Conservation (phyloP, 202 grass and related monocot genomes). For the Zizania palustris region DNA sequence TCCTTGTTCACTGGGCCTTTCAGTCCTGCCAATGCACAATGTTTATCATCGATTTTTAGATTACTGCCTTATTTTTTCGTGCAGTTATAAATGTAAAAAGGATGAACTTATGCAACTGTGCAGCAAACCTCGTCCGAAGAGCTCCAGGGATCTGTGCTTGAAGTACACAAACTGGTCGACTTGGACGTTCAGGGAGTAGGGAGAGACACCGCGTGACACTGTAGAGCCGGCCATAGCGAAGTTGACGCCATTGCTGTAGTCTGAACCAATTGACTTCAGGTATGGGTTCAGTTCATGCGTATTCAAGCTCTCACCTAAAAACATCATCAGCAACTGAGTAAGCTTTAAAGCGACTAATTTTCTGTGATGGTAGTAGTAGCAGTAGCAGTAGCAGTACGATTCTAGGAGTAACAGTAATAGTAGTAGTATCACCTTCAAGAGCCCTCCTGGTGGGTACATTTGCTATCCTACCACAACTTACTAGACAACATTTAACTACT, state of each 20-base stretch:
- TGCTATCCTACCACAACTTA: neutral
- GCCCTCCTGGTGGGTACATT: neutral
- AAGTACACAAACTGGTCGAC: slow-evolving; percentile 75
- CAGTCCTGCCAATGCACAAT: slow-evolving; percentile 15
- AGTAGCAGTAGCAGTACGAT: neutral
- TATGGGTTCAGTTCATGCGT: slow-evolving; percentile 62
- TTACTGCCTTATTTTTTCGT: slow-evolving; percentile 7
- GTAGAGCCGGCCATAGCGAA: slow-evolving; percentile 69
- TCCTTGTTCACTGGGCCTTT: slow-evolving; percentile 50
- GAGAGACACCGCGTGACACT: slow-evolving; percentile 36
- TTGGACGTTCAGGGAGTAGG: slow-evolving; percentile 66
- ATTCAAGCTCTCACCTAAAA: slow-evolving; percentile 62
- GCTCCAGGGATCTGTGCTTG: slow-evolving; percentile 65
- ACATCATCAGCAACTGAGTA: neutral
- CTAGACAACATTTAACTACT: too few relatives aligned
- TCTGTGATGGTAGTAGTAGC: neutral
- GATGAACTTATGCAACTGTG: neutral
- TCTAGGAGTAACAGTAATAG: neutral
- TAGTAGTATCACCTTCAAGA: neutral
- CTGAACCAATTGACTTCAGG: slow-evolving; percentile 62
- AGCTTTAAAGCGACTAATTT: neutral
- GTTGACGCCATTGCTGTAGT: slow-evolving; percentile 79
- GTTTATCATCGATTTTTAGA: neutral
- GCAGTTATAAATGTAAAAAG: neutral
- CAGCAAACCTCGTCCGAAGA: slow-evolving; percentile 48